A percentile compares a stretch with the other conserved stretches of the same genome.
phyloP scores from a whole-genome alignment of 2,329 filamentous ascomycete species.

The Colletotrichum magnum region DNA sequence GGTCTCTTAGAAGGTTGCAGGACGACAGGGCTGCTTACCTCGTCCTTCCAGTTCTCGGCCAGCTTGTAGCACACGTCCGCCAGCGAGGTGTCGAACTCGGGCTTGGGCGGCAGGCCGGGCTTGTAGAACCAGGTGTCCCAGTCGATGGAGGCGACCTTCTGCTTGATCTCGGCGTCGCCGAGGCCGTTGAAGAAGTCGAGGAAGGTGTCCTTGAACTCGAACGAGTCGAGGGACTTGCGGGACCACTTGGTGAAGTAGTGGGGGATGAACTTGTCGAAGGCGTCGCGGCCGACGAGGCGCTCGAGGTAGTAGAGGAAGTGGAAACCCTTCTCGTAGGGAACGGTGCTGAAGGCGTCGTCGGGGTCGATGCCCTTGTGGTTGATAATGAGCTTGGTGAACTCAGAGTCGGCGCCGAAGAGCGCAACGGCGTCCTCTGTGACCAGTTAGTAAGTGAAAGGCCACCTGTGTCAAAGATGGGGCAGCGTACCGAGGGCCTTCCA shows the following conservation, averaged over 20 bases:
- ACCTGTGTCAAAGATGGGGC: slow-evolving; percentile 11
- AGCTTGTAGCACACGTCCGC: slow-evolving; percentile 89
- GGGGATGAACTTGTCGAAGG: slow-evolving; percentile 95
- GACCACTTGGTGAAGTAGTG: slow-evolving; percentile 92
- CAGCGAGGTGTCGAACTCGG: slow-evolving; percentile 88
- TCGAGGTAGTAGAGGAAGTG: slow-evolving; percentile 94
- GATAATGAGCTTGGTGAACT: slow-evolving; percentile 92
- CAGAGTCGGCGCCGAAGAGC: slow-evolving; percentile 84
- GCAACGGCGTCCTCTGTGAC: slow-evolving; percentile 80
- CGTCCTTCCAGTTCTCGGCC: slow-evolving; percentile 83
- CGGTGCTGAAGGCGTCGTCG: slow-evolving; percentile 92
- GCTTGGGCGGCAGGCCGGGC: slow-evolving; percentile 92
- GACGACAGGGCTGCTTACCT: slow-evolving; percentile 55
- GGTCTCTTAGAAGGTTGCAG: too few species aligned
- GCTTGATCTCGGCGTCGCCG: slow-evolving; percentile 73
- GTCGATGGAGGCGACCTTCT: slow-evolving; percentile 81
- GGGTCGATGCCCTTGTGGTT: slow-evolving; percentile 92
- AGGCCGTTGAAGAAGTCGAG: slow-evolving; percentile 83
- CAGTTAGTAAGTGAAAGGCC: background rate
- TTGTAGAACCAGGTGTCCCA: slow-evolving; percentile 93
- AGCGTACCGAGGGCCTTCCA: slow-evolving; percentile 84
- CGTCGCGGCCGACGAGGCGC: slow-evolving; percentile 84
- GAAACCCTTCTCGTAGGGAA: slow-evolving; percentile 98
- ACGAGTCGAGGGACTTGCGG: slow-evolving; percentile 90
- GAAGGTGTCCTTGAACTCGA: slow-evolving; percentile 92